A percentile compares a stretch with the other conserved stretches of the same genome.
phyloP scores from a whole-genome alignment of 1,284 basidiomycete genomes.

The Marasmius fiardii region DNA sequence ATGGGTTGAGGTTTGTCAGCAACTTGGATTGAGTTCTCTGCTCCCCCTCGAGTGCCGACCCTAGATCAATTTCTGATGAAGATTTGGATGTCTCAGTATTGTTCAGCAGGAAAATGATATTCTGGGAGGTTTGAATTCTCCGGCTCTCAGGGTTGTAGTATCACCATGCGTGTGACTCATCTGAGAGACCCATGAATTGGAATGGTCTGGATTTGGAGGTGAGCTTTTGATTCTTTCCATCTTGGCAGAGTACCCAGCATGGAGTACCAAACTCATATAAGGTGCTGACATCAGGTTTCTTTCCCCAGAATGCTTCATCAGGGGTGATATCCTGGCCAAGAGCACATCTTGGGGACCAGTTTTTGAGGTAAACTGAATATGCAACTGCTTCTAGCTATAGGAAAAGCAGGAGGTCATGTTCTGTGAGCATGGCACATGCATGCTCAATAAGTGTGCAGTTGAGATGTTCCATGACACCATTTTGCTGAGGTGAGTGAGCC shows the following conservation, averaged over 20 bases:
- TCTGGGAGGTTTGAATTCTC: constrained; percentile 18
- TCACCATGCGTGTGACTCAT: constrained; percentile 15
- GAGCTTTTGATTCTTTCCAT: constrained; percentile 8
- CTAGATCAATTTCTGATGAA: neutral
- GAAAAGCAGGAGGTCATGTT: constrained; percentile 12
- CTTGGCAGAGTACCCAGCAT: constrained; percentile 11
- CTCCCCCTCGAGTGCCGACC: neutral
- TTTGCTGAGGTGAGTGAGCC: constrained; percentile 16
- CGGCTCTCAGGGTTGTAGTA: constrained; percentile 17
- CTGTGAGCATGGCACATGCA: constrained; percentile 19
- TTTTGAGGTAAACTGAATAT: constrained; percentile 8
- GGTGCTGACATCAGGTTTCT: constrained; percentile 19
- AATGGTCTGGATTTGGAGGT: constrained; percentile 17
- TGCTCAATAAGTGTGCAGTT: constrained; percentile 19
- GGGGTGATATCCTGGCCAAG: constrained; percentile 18
- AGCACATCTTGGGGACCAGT: neutral
- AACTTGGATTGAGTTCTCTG: neutral
- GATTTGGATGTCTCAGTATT: neutral
- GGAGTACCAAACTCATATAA: constrained; percentile 14
- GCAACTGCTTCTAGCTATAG: constrained; percentile 16
- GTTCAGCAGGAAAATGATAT: constrained; percentile 16
- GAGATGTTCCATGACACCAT: constrained; percentile 18
- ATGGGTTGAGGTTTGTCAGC: neutral
- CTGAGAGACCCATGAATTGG: constrained; percentile 20
- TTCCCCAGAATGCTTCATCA: constrained; percentile 18